These are phyloP conservation scores for Epichloe typhina DNA, from an alignment of 2,329 filamentous ascomycete species.

Conservation along the genomic window DNA sequence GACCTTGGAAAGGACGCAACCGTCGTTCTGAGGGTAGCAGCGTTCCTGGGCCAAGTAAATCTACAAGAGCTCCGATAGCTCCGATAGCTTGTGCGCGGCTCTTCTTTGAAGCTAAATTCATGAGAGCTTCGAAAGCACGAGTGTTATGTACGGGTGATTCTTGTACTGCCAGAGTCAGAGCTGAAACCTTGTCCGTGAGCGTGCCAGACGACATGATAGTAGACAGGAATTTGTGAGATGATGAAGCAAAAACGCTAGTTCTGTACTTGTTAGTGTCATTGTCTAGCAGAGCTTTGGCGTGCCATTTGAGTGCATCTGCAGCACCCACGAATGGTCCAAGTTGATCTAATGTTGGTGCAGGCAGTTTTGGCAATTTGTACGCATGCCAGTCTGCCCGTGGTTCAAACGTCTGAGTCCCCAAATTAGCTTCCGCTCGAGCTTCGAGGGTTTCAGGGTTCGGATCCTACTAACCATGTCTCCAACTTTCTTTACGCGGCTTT, in stretches of 20 bases:
- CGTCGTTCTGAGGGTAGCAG: slow-evolving; percentile 74
- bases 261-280: slow-evolving; percentile 66
- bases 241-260: slow-evolving; percentile 61
- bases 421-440: slow-evolving; percentile 18
- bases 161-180: slow-evolving; percentile 84
- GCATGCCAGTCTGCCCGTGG: slow-evolving; percentile 46
- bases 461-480: slow-evolving; percentile 22
- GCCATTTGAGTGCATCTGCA: slow-evolving; percentile 44
- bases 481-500: slow-evolving; percentile 13
- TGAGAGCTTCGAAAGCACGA: slow-evolving; percentile 74
- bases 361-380: slow-evolving; percentile 29
- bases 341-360: slow-evolving; percentile 31
- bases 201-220: slow-evolving; percentile 96
- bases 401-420: slow-evolving; percentile 36
- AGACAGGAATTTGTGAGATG: slow-evolving; percentile 89
- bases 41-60: slow-evolving; percentile 81
- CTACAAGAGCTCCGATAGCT: slow-evolving; percentile 84
- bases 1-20: slow-evolving; percentile 63
- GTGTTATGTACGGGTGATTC: slow-evolving; percentile 91
- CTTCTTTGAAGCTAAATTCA: slow-evolving; percentile 78
- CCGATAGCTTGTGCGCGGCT: slow-evolving; percentile 86
- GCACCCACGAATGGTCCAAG: slow-evolving; percentile 28
- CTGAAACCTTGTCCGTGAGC: slow-evolving; percentile 91
- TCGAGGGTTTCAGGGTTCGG: background rate
- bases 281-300: slow-evolving; percentile 64